A percentile compares a stretch with the other conserved stretches of the same genome.
phyloP scores from a whole-genome alignment of 768 basidiomycete species.

The Pleurotus salmoneostramineus region DNA sequence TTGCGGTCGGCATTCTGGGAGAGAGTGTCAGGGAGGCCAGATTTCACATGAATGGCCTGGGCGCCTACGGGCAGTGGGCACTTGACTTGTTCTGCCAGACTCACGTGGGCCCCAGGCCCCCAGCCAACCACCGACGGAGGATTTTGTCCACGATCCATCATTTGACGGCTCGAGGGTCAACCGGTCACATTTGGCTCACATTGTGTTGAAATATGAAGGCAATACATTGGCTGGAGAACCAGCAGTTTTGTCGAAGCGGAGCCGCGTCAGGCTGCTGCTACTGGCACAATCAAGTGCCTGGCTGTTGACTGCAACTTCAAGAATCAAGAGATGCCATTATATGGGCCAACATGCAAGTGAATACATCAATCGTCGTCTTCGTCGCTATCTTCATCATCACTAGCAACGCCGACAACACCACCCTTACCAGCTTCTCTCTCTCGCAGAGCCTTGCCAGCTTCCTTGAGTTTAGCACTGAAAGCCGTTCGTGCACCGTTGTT shows the following conservation, averaged over 20 bases:
- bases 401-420: conserved; percentile 66
- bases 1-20: conserved; percentile 48
- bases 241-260: no score
- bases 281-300: no score
- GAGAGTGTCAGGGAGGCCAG: neutral
- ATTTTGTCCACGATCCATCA: no score
- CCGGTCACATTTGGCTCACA: no score
- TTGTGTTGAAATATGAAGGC: no score
- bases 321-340: no score
- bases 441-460: conserved; percentile 63
- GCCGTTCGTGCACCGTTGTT: conserved; percentile 81
- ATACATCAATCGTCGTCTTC: conserved; percentile 32
- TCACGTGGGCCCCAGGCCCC: neutral
- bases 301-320: no score
- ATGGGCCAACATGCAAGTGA: neutral
- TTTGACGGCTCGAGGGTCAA: no score
- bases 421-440: conserved; percentile 33
- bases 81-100: neutral
- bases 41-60: conserved; percentile 1
- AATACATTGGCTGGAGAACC: no score
- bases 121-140: no score
- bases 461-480: conserved; percentile 73
- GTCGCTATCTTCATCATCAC: conserved; percentile 68
- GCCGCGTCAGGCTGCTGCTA: no score
- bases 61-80: neutral